These are phyloP conservation scores for Arthrocladium fulminans DNA, from an alignment of 2,329 filamentous ascomycete genomes.

Conservation along the genomic window DNA sequence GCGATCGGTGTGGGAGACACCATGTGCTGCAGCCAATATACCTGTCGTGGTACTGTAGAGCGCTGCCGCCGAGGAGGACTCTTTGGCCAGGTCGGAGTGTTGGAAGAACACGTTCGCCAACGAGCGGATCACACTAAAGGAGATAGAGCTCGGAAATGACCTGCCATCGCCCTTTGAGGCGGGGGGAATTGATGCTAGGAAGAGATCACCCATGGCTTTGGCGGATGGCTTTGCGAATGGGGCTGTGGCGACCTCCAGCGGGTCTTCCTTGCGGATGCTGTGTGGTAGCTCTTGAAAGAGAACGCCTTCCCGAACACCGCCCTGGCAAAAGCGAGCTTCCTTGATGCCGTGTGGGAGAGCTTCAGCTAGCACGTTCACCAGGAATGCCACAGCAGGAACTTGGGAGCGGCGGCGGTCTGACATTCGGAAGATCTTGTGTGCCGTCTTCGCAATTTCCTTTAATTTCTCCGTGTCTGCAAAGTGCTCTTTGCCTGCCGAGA, in stretches of 20 bases:
- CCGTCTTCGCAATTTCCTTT: slow-evolving; percentile 70
- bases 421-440: slow-evolving; percentile 60
- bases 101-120: slow-evolving; percentile 52
- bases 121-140: slow-evolving; percentile 41
- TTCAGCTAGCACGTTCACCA: slow-evolving; percentile 64
- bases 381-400: slow-evolving; percentile 72
- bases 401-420: slow-evolving; percentile 72
- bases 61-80: slow-evolving; percentile 54
- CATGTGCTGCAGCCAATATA: slow-evolving; percentile 58
- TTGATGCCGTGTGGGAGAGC: slow-evolving; percentile 60
- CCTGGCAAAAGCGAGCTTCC: slow-evolving; percentile 72
- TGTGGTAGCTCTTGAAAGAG: slow-evolving; percentile 53
- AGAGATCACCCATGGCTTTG: slow-evolving; percentile 37
- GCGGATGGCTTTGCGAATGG: slow-evolving; percentile 42
- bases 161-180: neutral
- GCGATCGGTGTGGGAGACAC: slow-evolving; percentile 62
- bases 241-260: slow-evolving; percentile 55
- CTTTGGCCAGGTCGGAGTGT: slow-evolving; percentile 44
- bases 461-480: slow-evolving; percentile 68
- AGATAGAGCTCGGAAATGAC: slow-evolving; percentile 6
- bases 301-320: slow-evolving; percentile 76
- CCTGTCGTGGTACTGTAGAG: slow-evolving; percentile 65
- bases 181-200: slow-evolving; percentile 45
- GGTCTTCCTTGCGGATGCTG: slow-evolving; percentile 53
- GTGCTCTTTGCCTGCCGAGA: slow-evolving; percentile 61